Evolutionary conservation across 179 eudicot species (phyloP).

Genomic region (Monotropa hypopitys): DNA sequence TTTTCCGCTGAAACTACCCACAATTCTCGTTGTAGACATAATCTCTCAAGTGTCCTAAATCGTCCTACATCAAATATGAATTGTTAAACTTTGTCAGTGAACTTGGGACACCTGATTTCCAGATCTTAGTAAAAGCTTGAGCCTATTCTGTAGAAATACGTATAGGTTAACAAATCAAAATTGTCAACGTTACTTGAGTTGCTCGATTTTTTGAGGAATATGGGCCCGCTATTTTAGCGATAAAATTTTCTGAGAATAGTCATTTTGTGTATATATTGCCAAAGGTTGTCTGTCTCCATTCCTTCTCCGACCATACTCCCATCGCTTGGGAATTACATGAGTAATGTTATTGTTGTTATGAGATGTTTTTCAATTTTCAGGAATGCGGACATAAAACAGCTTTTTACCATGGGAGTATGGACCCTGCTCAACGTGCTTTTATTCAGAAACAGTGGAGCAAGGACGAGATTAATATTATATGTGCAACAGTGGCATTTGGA

Average conservation of each 20-base stretch:
- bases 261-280: no score
- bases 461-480: slow-evolving; percentile 83
- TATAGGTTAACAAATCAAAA: neutral
- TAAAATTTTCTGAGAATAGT: no score
- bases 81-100: neutral
- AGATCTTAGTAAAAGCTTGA: neutral
- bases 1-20: no score
- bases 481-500: slow-evolving; percentile 99
- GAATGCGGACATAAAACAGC: slow-evolving; percentile 79
- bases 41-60: no score
- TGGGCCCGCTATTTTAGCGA: no score
- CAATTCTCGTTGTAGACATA: no score
- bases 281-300: no score
- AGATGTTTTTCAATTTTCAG: slow-evolving; percentile 23
- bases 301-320: no score
- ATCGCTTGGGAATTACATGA: no score
- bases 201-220: no score
- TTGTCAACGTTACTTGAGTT: no score
- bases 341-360: no score
- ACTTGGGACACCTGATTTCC: neutral
- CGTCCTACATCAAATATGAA: neutral
- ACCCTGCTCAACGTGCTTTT: slow-evolving; percentile 59
- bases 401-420: slow-evolving; percentile 95
- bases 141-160: neutral
- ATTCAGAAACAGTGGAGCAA: slow-evolving; percentile 96